These are phyloP conservation scores for Tephrocybe sp. DNA, from an alignment of 768 basidiomycete species.

Conservation along the genomic window DNA sequence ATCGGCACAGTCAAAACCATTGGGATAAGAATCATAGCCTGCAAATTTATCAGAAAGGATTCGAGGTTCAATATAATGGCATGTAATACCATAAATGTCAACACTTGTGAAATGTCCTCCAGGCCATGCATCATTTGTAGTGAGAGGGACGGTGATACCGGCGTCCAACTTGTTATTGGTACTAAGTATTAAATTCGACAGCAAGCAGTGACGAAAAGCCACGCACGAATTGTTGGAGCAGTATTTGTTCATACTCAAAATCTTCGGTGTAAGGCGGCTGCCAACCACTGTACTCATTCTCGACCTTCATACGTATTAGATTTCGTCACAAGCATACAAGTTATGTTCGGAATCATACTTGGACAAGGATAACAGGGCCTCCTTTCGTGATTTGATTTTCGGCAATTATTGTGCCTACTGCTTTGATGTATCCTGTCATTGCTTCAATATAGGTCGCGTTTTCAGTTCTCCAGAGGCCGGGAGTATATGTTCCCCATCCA, in stretches of 20 bases:
- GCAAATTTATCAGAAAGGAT: conserved; percentile 4
- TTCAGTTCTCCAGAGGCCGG: conserved; percentile 44
- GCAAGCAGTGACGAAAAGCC: not conserved
- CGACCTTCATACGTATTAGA: conserved; percentile 31
- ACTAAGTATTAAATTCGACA: not conserved
- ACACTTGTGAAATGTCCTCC: conserved; percentile 45
- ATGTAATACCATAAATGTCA: conserved; percentile 49
- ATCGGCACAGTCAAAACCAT: conserved; percentile 54
- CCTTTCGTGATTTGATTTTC: conserved; percentile 59
- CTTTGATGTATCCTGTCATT: conserved; percentile 49
- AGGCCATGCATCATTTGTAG: conserved; percentile 47
- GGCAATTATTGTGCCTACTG: conserved; percentile 45
- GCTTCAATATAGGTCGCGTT: conserved; percentile 45
- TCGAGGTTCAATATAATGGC: not conserved
- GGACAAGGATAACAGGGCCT: conserved; percentile 51
- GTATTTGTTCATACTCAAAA: conserved; percentile 34
- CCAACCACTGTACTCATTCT: conserved; percentile 54
- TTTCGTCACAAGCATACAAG: no score
- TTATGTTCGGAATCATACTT: conserved; percentile 20
- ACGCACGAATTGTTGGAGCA: conserved; percentile 35
- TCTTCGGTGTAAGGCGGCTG: conserved; percentile 40
- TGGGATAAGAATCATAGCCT: conserved; percentile 50
- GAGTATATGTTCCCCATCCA: conserved; percentile 54
- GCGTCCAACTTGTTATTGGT: conserved; percentile 30
- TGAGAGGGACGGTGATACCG: conserved; percentile 48